Percentiles rank a stretch among this genome's conserved stretches.
These are phyloP conservation scores for Fusarium denticulatum DNA, from an alignment of 2,329 filamentous ascomycete genomes.

Conservation along the genomic window DNA sequence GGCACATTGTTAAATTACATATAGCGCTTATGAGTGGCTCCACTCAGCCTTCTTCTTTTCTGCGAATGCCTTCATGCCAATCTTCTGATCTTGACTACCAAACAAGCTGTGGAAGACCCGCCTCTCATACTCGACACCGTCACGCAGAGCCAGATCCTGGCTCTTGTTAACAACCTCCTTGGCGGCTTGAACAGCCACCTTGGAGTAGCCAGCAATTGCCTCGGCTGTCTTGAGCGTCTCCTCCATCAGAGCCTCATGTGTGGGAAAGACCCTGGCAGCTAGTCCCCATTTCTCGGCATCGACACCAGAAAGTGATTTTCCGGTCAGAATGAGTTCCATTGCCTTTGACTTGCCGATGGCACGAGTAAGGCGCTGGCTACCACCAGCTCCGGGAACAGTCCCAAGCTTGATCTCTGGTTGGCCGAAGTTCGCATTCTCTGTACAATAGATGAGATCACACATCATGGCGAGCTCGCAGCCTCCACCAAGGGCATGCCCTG, in stretches of 20 bases:
- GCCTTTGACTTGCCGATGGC: conserved; percentile 85
- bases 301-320: conserved; percentile 81
- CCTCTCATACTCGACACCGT: conserved; percentile 95
- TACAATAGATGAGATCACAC: conserved; percentile 95
- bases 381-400: conserved; percentile 90
- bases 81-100: conserved; percentile 95
- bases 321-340: conserved; percentile 92
- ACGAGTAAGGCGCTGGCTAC: conserved; percentile 85
- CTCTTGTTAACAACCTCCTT: conserved; percentile 99
- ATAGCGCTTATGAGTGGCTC: conserved; percentile 72
- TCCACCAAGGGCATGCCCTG: conserved; percentile 92
- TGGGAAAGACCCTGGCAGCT: conserved; percentile 82
- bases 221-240: conserved; percentile 84
- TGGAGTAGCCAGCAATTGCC: conserved; percentile 87
- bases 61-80: conserved; percentile 94
- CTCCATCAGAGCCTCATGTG: conserved; percentile 83
- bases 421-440: conserved; percentile 85
- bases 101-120: conserved; percentile 93
- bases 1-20: background rate
- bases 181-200: conserved; percentile 85
- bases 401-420: conserved; percentile 98
- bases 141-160: conserved; percentile 85
- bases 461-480: conserved; percentile 98
- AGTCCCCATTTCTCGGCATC: conserved; percentile 93
- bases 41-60: conserved; percentile 95